Conservation (phyloP, 140 eudicot genomes). For the Cichorium intybus region DNA sequence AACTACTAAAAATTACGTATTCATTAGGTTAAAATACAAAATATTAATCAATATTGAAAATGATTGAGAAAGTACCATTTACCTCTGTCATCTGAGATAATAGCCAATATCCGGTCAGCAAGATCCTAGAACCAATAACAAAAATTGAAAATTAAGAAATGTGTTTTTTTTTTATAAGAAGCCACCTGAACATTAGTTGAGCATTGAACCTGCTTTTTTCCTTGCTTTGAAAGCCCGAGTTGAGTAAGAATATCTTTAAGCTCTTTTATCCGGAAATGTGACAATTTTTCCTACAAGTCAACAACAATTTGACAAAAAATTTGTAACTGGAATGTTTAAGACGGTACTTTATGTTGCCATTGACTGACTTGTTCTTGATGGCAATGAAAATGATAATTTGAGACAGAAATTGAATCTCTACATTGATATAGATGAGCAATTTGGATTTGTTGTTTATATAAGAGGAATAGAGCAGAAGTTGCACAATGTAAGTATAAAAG, state of each 20-base stretch:
- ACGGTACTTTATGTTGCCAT: too few species aligned
- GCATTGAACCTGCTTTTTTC: slow-evolving; percentile 88
- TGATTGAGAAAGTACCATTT: slow-evolving; percentile 25
- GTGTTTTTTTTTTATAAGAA: not conserved
- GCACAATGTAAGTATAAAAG: too few species aligned
- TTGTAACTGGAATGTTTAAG: not conserved
- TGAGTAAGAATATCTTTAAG: slow-evolving; percentile 86
- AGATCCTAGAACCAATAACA: slow-evolving; percentile 68
- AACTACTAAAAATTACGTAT: slow-evolving; percentile 40
- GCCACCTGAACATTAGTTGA: slow-evolving; percentile 6
- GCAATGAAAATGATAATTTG: too few species aligned
- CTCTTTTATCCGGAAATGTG: slow-evolving; percentile 91
- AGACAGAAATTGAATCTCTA: too few species aligned
- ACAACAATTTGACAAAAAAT: slow-evolving; percentile 9
- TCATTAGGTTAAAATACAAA: not conserved
- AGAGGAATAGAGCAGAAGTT: too few species aligned
- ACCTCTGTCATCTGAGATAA: slow-evolving; percentile 88
- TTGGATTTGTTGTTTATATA: too few species aligned
- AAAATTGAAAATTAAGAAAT: not conserved
- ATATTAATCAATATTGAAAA: not conserved
- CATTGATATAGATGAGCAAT: too few species aligned
- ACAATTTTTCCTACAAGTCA: slow-evolving; percentile 65
- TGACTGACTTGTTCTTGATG: too few species aligned
- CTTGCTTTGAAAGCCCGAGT: slow-evolving; percentile 97
- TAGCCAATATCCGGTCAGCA: slow-evolving; percentile 77